Conservation (phyloP, 140 eudicot genomes). For the Oenanthe javanica region DNA sequence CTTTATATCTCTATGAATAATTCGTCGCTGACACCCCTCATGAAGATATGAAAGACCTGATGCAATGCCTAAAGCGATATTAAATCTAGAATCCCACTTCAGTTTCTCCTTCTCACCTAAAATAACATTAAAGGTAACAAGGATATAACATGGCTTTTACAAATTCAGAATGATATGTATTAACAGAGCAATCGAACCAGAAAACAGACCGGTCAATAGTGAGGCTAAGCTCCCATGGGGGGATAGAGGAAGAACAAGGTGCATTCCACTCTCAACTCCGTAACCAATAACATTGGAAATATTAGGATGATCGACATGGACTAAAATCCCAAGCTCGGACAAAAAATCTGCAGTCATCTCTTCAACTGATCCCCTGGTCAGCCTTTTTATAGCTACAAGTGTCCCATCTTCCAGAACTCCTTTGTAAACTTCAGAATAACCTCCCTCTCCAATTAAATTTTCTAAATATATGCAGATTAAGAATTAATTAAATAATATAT, state of each 20-base stretch:
- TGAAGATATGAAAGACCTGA: constrained; percentile 84
- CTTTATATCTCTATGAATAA: constrained; percentile 85
- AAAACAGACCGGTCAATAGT: constrained; percentile 51
- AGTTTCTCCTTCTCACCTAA: constrained; percentile 60
- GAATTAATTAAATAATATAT: background rate
- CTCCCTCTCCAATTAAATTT: constrained; percentile 85
- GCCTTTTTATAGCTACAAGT: constrained; percentile 64
- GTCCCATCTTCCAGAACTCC: constrained; percentile 65
- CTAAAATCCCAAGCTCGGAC: constrained; percentile 90
- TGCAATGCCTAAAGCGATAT: constrained; percentile 73
- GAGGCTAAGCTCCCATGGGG: constrained; percentile 78
- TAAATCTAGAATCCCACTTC: constrained; percentile 53
- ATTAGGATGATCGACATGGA: constrained; percentile 93
- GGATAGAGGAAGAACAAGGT: constrained; percentile 80
- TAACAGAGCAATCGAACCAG: background rate
- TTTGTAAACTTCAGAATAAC: constrained; percentile 83
- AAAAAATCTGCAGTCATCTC: constrained; percentile 89
- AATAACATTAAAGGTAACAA: background rate
- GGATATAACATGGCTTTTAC: background rate
- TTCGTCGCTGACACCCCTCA: constrained; percentile 87
- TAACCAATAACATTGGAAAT: constrained; percentile 78
- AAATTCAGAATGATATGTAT: background rate
- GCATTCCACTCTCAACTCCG: constrained; percentile 90
- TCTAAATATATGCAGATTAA: constrained; percentile 24
- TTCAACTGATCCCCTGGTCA: constrained; percentile 66